Percentiles rank a stretch among this genome's conserved stretches.
Evolutionary conservation across 345 rosid genomes (phyloP).

Genomic region (Arabidopsis suecica): DNA sequence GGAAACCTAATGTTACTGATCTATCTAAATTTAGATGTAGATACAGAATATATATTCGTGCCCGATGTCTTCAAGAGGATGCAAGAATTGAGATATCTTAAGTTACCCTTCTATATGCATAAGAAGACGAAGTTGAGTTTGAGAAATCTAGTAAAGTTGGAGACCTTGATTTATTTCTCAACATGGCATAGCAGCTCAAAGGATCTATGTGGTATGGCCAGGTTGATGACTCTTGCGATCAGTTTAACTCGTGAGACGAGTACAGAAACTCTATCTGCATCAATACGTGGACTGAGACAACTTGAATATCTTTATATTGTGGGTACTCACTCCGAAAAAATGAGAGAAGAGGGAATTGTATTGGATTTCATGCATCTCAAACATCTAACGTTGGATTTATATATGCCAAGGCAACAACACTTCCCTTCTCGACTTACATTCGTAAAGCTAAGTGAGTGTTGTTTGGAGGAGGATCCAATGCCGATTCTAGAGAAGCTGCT

Average conservation of each 20-base stretch:
- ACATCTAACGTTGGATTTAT: constrained; percentile 21
- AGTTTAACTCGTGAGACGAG: background rate
- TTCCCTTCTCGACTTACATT: constrained; percentile 40
- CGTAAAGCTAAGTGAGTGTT: background rate
- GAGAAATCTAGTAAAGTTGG: background rate
- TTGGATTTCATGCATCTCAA: background rate
- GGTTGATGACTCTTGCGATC: background rate
- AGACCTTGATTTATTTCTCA: background rate
- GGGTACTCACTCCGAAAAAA: too few species aligned
- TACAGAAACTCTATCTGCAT: constrained; percentile 9
- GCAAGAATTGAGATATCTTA: constrained; percentile 12
- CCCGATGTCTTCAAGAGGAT: constrained; percentile 18
- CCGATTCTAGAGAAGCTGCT: constrained; percentile 48
- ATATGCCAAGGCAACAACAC: constrained; percentile 11
- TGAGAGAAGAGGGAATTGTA: background rate
- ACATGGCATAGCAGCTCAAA: background rate
- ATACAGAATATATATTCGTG: too few species aligned
- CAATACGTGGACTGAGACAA: background rate
- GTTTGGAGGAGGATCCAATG: constrained; percentile 49
- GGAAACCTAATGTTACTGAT: constrained; percentile 4
- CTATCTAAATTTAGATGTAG: background rate
- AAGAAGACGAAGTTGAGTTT: background rate
- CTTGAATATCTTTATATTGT: too few species aligned
- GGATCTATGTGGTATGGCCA: background rate
- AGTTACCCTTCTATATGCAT: accelerated